These are phyloP conservation scores for Pyrenula massariospora DNA, from an alignment of 495 filamentous ascomycete species.

Conservation along the genomic window DNA sequence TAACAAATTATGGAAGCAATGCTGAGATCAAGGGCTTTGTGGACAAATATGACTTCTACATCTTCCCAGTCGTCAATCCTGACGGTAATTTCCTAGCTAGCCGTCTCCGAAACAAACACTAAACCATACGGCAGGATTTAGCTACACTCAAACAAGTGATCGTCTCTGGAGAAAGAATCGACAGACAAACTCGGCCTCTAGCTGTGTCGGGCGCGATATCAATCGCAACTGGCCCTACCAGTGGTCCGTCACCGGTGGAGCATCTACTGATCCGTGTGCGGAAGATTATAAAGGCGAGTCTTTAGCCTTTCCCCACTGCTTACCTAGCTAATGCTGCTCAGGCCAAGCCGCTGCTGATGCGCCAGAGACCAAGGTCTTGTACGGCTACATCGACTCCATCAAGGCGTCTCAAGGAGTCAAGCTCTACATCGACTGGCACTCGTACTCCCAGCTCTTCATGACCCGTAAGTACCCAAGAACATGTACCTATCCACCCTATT, in stretches of 20 bases:
- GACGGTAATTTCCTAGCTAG: constrained; percentile 29
- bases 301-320: neutral
- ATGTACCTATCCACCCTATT: constrained; percentile 13
- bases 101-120: neutral
- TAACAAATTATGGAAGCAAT: constrained; percentile 31
- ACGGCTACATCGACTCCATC: constrained; percentile 23
- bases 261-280: constrained; percentile 39
- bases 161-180: constrained; percentile 58
- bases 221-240: constrained; percentile 53
- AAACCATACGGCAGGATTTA: constrained; percentile 28
- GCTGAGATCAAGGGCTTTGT: constrained; percentile 27
- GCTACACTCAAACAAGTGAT: constrained; percentile 46
- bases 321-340: neutral
- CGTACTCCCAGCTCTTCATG: constrained; percentile 42
- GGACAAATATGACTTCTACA: constrained; percentile 52
- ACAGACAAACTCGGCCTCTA: constrained; percentile 24
- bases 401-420: constrained; percentile 34
- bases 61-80: constrained; percentile 51
- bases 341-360: constrained; percentile 25
- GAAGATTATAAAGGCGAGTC: constrained; percentile 39
- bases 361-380: constrained; percentile 36
- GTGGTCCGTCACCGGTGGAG: constrained; percentile 35
- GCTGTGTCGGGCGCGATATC: constrained; percentile 46
- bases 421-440: constrained; percentile 51
- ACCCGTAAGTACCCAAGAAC: constrained; percentile 17